phyloP scores from a whole-genome alignment of 73 alveolate species.

The Urostyla sp. region DNA sequence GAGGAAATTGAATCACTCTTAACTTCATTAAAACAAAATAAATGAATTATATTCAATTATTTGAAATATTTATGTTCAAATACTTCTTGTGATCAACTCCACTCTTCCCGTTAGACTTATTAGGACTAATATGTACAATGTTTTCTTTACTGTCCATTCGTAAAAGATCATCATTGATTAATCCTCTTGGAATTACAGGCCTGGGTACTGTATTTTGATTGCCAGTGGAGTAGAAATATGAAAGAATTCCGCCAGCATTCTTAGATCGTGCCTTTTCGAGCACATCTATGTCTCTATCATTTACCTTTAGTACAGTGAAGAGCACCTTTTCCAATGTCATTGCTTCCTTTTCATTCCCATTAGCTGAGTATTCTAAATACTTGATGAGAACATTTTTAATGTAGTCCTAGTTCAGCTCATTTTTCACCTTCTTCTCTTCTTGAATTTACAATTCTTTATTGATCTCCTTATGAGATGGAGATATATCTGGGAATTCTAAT shows the following conservation, averaged over 20 bases:
- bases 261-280: constrained; percentile 42
- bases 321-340: constrained; percentile 61
- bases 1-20: too few species aligned
- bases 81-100: constrained; percentile 2
- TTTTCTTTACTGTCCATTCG: background rate
- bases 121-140: background rate
- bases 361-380: constrained; percentile 55
- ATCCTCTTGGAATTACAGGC: constrained; percentile 19
- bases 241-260: constrained; percentile 20
- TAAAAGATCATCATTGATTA: background rate
- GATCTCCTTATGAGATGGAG: constrained; percentile 6
- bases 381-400: constrained; percentile 58
- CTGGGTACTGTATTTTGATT: constrained; percentile 11
- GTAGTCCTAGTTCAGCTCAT: constrained; percentile 26
- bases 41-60: background rate
- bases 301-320: constrained; percentile 53
- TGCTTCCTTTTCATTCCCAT: constrained; percentile 53
- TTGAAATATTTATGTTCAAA: constrained; percentile 15
- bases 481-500: background rate
- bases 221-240: constrained; percentile 13
- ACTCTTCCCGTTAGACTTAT: too few species aligned
- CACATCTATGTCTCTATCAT: constrained; percentile 30
- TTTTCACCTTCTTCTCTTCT: constrained; percentile 25
- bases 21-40: too few species aligned
- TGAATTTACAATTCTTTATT: background rate